phyloP scores from a whole-genome alignment of 495 filamentous ascomycete genomes.

The Aspergillus olivimuriae region DNA sequence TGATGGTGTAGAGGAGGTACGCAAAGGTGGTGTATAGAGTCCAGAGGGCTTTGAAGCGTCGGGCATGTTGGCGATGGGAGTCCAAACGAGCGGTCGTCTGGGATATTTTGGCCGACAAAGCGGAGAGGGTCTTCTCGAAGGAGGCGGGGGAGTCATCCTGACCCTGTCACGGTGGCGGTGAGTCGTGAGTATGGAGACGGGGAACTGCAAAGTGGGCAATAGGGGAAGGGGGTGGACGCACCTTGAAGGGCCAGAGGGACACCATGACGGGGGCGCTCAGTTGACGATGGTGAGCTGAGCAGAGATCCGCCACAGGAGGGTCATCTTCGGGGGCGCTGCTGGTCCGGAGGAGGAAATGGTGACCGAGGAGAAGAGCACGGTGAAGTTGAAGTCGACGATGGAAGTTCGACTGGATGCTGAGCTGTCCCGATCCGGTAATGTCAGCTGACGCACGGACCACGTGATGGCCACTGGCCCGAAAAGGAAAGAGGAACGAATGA shows the following conservation, averaged over 20 bases:
- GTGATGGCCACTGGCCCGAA: neutral
- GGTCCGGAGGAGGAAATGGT: no score
- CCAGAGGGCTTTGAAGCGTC: constrained; percentile 79
- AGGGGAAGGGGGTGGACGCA: constrained; percentile 22
- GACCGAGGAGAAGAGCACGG: neutral
- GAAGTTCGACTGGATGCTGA: no score
- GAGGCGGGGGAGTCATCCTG: constrained; percentile 79
- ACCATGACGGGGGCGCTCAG: constrained; percentile 55
- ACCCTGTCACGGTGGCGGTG: no score
- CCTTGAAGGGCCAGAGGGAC: constrained; percentile 77
- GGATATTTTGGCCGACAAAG: constrained; percentile 74
- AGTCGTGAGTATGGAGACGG: constrained; percentile 2
- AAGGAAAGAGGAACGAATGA: no score
- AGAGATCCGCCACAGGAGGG: neutral
- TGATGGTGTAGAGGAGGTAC: constrained; percentile 77
- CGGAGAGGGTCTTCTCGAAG: constrained; percentile 84
- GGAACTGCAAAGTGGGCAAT: neutral
- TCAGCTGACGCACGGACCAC: constrained; percentile 3
- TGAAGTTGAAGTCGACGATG: neutral
- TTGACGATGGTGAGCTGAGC: constrained; percentile 22
- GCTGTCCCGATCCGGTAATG: neutral
- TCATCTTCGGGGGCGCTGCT: neutral
- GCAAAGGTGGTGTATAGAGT: constrained; percentile 85
- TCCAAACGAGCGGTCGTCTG: constrained; percentile 66
- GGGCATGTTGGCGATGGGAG: constrained; percentile 57